A percentile compares a stretch with the other conserved stretches of the same genome.
phyloP scores from a whole-genome alignment of 2,329 filamentous ascomycete species.

The Colletotrichum phormii region DNA sequence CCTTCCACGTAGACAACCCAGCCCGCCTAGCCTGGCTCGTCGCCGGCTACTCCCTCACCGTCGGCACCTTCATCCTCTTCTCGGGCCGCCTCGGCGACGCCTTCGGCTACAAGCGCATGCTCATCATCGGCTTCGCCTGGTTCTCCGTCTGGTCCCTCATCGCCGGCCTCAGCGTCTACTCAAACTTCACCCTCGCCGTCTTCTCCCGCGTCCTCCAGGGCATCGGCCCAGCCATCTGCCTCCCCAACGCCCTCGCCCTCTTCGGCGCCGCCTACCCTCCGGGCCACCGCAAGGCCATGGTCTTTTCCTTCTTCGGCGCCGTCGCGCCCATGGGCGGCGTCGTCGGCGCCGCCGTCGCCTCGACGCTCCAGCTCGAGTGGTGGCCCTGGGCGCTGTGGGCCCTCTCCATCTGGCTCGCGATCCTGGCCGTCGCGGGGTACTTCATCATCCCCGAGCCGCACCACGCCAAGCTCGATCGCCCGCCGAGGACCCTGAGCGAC shows the following conservation, averaged over 20 bases:
- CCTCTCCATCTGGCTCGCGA: constrained; percentile 48
- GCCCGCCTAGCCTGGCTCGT: constrained; percentile 67
- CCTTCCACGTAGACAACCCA: constrained; percentile 26
- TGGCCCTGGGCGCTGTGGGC: constrained; percentile 64
- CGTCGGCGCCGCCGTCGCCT: constrained; percentile 52
- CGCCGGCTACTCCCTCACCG: constrained; percentile 67
- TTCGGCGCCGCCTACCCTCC: constrained; percentile 68
- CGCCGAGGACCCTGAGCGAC: constrained; percentile 32
- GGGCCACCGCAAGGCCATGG: constrained; percentile 69
- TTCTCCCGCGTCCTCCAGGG: constrained; percentile 64
- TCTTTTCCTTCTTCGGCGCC: constrained; percentile 64
- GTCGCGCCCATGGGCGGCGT: constrained; percentile 60
- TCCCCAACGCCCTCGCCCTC: constrained; percentile 74
- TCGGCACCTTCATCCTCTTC: constrained; percentile 69
- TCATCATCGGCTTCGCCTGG: constrained; percentile 67
- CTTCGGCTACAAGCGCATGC: constrained; percentile 68
- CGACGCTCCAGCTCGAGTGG: constrained; percentile 53
- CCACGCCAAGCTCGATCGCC: constrained; percentile 30
- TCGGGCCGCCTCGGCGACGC: constrained; percentile 69
- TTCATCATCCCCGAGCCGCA: constrained; percentile 50
- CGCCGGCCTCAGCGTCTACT: constrained; percentile 54
- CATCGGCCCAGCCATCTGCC: constrained; percentile 70
- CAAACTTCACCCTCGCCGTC: constrained; percentile 40
- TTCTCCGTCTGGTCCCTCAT: constrained; percentile 66
- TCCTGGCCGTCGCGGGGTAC: constrained; percentile 46